Evolutionary conservation across 2,329 filamentous ascomycete genomes (phyloP).

Genomic region (Juglanconis sp.): DNA sequence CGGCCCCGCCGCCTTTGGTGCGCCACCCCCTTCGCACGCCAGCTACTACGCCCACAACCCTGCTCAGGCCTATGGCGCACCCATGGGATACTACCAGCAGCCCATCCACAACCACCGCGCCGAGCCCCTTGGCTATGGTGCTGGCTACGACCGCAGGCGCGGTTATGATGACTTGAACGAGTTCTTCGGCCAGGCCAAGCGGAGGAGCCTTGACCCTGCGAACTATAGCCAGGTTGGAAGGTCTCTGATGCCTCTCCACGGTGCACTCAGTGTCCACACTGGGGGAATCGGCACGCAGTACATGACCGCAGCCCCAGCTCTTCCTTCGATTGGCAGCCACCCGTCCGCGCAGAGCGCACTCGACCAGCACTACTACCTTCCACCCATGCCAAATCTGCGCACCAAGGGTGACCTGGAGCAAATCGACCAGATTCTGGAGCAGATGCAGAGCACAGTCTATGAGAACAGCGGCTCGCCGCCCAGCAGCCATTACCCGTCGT

Average conservation of each 20-base stretch:
- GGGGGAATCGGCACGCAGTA: constrained; percentile 54
- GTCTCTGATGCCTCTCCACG: constrained; percentile 78
- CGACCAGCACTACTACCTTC: constrained; percentile 80
- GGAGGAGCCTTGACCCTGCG: constrained; percentile 80
- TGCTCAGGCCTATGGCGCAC: constrained; percentile 37
- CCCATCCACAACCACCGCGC: constrained; percentile 48
- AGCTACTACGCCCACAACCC: constrained; percentile 60
- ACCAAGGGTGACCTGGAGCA: constrained; percentile 93
- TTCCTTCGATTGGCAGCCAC: constrained; percentile 53
- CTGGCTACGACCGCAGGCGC: constrained; percentile 70
- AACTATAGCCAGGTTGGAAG: constrained; percentile 92
- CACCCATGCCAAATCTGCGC: constrained; percentile 80
- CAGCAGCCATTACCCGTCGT: constrained; percentile 72
- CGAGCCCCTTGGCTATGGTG: constrained; percentile 64
- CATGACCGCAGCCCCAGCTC: constrained; percentile 42
- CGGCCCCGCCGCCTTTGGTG: constrained; percentile 49
- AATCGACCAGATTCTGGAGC: constrained; percentile 91
- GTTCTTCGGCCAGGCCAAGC: constrained; percentile 91
- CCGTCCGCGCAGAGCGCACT: constrained; percentile 56
- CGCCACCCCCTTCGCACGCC: constrained; percentile 50
- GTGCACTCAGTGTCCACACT: constrained; percentile 61
- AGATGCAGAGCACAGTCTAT: constrained; percentile 94
- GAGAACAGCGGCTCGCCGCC: constrained; percentile 84
- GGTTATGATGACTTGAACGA: constrained; percentile 87
- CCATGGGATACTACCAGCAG: constrained; percentile 72